These are phyloP conservation scores for Aspergillus sp. DNA, from an alignment of 2,329 filamentous ascomycete genomes.

Conservation along the genomic window DNA sequence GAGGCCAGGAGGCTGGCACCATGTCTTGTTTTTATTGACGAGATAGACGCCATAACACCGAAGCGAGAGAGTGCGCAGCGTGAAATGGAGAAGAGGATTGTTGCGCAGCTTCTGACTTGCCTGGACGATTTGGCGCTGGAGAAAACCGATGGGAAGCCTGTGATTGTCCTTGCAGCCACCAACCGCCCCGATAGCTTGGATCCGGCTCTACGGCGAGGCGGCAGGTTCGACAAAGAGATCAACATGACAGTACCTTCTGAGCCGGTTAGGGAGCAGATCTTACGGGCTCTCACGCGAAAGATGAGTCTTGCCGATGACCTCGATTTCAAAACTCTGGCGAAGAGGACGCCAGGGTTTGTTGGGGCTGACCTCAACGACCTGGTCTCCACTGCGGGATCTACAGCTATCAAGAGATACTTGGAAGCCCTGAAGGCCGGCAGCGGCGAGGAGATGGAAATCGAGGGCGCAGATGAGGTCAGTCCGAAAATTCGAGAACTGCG, in stretches of 20 bases:
- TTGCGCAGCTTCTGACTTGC: conserved; percentile 71
- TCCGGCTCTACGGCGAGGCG: conserved; percentile 62
- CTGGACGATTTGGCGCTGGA: conserved; percentile 73
- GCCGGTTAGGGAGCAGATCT: conserved; percentile 64
- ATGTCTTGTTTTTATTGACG: conserved; percentile 82
- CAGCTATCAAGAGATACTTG: conserved; percentile 54
- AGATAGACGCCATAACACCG: conserved; percentile 83
- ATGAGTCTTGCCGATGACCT: conserved; percentile 59
- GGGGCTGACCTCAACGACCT: conserved; percentile 75
- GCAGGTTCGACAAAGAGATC: conserved; percentile 72
- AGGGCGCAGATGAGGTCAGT: conserved; percentile 28
- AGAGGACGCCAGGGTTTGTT: conserved; percentile 83
- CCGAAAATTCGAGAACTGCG: conserved; percentile 38
- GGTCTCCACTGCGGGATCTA: conserved; percentile 55
- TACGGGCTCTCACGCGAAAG: conserved; percentile 61
- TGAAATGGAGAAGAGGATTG: conserved; percentile 83
- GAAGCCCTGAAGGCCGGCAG: conserved; percentile 41
- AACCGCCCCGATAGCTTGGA: conserved; percentile 82
- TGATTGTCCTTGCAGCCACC: conserved; percentile 85
- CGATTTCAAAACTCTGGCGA: conserved; percentile 65
- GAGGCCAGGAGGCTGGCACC: conserved; percentile 79
- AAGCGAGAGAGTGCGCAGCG: conserved; percentile 75
- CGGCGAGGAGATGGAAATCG: conserved; percentile 46
- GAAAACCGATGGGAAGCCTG: conserved; percentile 62
- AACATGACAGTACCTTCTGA: conserved; percentile 83